A percentile compares a stretch with the other conserved stretches of the same genome.
Evolutionary conservation across 257 asterid genomes (phyloP).

Genomic region (Solanum lycopersicoides): DNA sequence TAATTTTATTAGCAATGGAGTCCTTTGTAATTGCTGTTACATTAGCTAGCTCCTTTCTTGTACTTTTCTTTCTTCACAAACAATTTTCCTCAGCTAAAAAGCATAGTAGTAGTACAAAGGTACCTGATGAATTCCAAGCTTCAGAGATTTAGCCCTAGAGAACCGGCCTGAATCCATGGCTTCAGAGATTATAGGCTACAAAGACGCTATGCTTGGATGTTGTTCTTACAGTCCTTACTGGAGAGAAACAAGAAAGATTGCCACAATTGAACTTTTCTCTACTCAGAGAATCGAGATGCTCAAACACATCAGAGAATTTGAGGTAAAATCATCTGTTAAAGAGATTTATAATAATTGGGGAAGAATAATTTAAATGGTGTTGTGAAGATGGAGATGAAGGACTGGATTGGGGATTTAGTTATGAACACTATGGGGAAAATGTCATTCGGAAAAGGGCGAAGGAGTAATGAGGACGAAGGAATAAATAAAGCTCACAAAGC

Average conservation of each 20-base stretch:
- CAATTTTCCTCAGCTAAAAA: background rate
- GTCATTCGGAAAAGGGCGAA: slow-evolving; percentile 3
- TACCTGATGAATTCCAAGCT: slow-evolving; percentile 2
- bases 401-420: slow-evolving; percentile 6
- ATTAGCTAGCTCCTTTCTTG: too few species aligned
- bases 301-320: slow-evolving; percentile 1
- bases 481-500: slow-evolving; percentile 4
- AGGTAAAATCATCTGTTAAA: background rate
- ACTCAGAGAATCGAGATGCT: slow-evolving; percentile 2
- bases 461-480: background rate
- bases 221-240: slow-evolving; percentile 13
- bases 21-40: background rate
- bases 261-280: slow-evolving; percentile 6
- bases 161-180: slow-evolving; percentile 1
- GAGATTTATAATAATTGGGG: background rate
- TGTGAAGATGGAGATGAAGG: slow-evolving; percentile 5
- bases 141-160: background rate
- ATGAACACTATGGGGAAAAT: slow-evolving; percentile 7
- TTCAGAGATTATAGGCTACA: background rate
- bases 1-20: background rate
- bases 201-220: slow-evolving; percentile 10
- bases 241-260: slow-evolving; percentile 13
- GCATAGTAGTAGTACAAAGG: background rate
- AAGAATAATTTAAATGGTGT: background rate
- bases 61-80: background rate